Conservation (phyloP, 2,329 filamentous ascomycete genomes). For the Bimuria novae-zelandiae region DNA sequence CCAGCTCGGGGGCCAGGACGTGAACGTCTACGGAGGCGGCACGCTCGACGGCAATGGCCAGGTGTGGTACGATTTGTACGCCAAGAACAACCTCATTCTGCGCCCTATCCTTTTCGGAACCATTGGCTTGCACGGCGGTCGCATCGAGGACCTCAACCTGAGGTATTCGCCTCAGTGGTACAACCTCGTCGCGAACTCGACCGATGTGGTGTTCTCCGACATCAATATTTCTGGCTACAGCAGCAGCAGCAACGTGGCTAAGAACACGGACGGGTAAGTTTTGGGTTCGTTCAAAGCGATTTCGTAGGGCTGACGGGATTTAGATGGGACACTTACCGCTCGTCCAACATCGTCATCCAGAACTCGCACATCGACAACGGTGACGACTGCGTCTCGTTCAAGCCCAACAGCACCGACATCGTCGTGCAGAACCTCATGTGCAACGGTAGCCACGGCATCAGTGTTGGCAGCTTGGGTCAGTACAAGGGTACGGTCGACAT, state of each 20-base stretch:
- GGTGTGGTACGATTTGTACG: conserved; percentile 67
- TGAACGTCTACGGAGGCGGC: conserved; percentile 70
- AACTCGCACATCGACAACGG: conserved; percentile 68
- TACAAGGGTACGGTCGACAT: conserved; percentile 68
- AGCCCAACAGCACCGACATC: conserved; percentile 72
- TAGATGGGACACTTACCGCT: conserved; percentile 65
- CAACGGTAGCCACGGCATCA: conserved; percentile 73
- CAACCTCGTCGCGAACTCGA: conserved; percentile 69
- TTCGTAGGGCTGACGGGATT: conserved; percentile 28
- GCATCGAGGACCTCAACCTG: conserved; percentile 64
- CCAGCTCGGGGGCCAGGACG: conserved; percentile 66
- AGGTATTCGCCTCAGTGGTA: conserved; percentile 67
- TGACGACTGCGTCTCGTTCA: conserved; percentile 75
- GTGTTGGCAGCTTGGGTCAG: conserved; percentile 72
- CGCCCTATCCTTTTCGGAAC: conserved; percentile 63
- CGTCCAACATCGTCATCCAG: conserved; percentile 66
- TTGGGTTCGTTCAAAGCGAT: conserved; percentile 55
- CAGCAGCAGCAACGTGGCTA: conserved; percentile 58
- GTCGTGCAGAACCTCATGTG: conserved; percentile 69
- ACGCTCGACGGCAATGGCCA: conserved; percentile 68
- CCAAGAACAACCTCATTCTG: conserved; percentile 60
- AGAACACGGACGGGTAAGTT: conserved; percentile 65
- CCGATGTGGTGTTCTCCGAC: conserved; percentile 66
- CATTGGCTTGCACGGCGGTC: conserved; percentile 61
- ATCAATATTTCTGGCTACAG: conserved; percentile 64